Evolutionary conservation across 2,329 filamentous ascomycete species (phyloP).

Genomic region (Talaromyces sp.): DNA sequence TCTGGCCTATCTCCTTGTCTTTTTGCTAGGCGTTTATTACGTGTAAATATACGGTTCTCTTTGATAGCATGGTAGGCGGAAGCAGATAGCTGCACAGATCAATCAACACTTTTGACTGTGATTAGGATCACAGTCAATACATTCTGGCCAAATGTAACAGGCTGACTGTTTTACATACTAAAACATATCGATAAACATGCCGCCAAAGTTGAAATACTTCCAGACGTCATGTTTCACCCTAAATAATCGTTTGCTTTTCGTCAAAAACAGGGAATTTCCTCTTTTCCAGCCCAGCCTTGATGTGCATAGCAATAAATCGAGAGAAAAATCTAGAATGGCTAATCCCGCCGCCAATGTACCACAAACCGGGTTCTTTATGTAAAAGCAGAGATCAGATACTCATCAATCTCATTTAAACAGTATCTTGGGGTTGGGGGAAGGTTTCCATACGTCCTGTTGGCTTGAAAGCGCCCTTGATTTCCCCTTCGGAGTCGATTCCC

Average conservation of each 20-base stretch:
- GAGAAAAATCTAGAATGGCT: constrained; percentile 37
- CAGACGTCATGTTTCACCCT: background rate
- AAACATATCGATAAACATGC: constrained; percentile 5
- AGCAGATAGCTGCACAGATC: background rate
- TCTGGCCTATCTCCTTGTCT: background rate
- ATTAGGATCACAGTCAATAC: too few species aligned
- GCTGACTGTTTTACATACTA: too few species aligned
- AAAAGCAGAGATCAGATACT: background rate
- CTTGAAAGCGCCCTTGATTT: constrained; percentile 40
- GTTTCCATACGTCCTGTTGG: constrained; percentile 25
- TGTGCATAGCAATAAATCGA: constrained; percentile 41
- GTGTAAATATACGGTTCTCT: background rate
- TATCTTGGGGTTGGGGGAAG: background rate
- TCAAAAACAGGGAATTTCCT: constrained; percentile 11
- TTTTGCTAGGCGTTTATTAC: background rate
- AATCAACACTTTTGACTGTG: too few species aligned
- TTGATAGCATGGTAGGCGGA: background rate
- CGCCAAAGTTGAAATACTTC: background rate
- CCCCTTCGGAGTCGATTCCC: constrained; percentile 43
- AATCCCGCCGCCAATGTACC: constrained; percentile 42
- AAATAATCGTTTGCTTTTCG: background rate
- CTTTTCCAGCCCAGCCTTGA: constrained; percentile 30
- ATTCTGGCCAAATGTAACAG: too few species aligned
- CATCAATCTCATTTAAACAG: too few species aligned
- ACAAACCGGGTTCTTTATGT: constrained; percentile 27